Conservation (phyloP, 352 stramenopile genomes). For the Globisporangium parvum region DNA sequence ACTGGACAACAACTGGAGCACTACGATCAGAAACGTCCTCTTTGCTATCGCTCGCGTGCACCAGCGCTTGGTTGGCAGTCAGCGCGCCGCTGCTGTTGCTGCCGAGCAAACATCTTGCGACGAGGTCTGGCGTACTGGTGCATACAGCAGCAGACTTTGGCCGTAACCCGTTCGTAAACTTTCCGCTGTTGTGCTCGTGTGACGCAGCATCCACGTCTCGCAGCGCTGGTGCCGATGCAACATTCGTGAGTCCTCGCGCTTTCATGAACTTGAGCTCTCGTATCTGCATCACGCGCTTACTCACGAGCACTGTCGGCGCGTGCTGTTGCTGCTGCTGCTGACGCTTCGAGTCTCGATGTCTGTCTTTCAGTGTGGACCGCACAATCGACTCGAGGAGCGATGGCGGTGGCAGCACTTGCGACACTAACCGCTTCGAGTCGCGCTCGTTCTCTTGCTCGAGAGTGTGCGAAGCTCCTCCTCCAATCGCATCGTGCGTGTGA, state of each 20-base stretch:
- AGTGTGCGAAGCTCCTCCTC: background rate
- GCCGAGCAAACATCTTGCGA: constrained; percentile 13
- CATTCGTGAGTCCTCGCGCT: constrained; percentile 19
- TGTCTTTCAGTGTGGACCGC: constrained; percentile 3
- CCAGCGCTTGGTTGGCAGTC: background rate
- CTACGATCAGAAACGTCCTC: too few relatives aligned
- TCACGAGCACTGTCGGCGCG: constrained; percentile 25
- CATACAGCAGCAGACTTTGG: constrained; percentile 43
- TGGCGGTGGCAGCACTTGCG: background rate
- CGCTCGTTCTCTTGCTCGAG: background rate
- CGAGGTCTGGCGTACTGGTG: constrained; percentile 33
- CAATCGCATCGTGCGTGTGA: background rate
- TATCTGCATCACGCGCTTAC: constrained; percentile 20
- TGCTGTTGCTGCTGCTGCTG: constrained; percentile 19
- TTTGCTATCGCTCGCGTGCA: background rate
- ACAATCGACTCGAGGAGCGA: constrained; percentile 18
- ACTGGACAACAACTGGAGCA: background rate
- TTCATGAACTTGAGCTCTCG: constrained; percentile 21
- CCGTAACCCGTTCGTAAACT: constrained; percentile 10
- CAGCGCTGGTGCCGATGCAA: constrained; percentile 8
- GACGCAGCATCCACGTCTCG: constrained; percentile 2
- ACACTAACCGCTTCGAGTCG: background rate
- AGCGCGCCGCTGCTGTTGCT: background rate
- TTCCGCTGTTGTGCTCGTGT: background rate
- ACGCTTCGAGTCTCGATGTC: constrained; percentile 9